Base-by-base conservation (phyloP, 331 rosid species). In the Arachis monticola region DNA sequence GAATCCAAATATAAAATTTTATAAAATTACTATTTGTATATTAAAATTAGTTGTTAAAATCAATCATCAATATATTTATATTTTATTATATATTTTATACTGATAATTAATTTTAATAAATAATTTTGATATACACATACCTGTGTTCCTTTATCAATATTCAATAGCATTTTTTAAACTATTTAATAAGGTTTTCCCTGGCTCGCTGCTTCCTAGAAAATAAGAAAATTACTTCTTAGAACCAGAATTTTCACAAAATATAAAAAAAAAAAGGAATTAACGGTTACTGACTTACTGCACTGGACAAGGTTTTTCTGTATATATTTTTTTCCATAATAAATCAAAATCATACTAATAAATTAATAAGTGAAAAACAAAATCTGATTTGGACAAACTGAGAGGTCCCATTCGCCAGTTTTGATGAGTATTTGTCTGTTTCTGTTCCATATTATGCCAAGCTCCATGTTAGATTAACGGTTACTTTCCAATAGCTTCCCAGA, bases 401-500 rank as follows among this genome's bases (percentile, higher is more conserved):
- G 50, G 80, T 52, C 66, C 65, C 64, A 32, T 79, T 51, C 0
- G 10, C 57, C 74, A 7, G 74, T 85, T 14, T 32, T 69, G 82
- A 82, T 76, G 59, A 13, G 59, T 46, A 53, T 74, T 80, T 38
- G 47, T 76, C 74, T 50, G 67, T 83, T 35, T 35, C 40, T 35
- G 40, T 35, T 35, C 4, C 40, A 35, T 17, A 17, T 69, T 53
- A 59, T 72, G 47, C 14, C 65, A 62, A 60, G 64, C 22, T 74
- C 84, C 73, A 69, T 63, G 86, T 77, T 85, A 76, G 61, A 42
- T 67, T 86, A 91, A 91, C 96, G 97, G 97, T 83, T 80, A 86
- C 88, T 89, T 91, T 73, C 67, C 10, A 47, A 62, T 5, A 10
- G 1, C 80, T 69, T 69, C 82, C 78, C n/a, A 47, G 44, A 58